Base-by-base conservation (phyloP, 2,329 filamentous ascomycete species). In the Fusarium gaditjirri region DNA sequence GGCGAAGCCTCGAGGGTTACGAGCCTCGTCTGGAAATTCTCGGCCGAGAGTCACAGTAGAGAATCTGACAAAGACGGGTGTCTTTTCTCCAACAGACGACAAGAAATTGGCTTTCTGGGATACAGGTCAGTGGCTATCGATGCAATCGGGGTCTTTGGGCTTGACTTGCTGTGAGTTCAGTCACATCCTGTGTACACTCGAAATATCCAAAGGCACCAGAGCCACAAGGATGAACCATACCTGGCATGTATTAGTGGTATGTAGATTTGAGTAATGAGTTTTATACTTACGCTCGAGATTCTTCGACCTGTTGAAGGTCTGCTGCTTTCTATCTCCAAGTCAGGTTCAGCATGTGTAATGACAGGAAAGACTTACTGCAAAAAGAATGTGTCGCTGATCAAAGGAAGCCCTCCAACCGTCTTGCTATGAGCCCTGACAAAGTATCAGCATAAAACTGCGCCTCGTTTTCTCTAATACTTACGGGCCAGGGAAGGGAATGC, bases 261-360 rank as follows among this genome's bases (percentile, higher is more conserved):
- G 8, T 1, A 13, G 9, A 19, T 6, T 17, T 5, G 17, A 21
- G 6, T 6, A 12, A 29, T 14, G 7, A 13, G 21, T n/a, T 21
- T 3, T 27, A 10, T 23, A 7, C 44, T 23, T 46, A 53, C 50
- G 38, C 11, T 66, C 63, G 3, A 66, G 29, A 4, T 58, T 64
- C 43, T 66, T 66, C 8, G 63, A 65, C 4, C 61, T 52, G 23
- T 65, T 66, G 16, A 66, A 65, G 8, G 38, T 35, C 27, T 66
- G 50, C 8, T 65, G 44, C n/a, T 66, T 66, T 17, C 61, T 41
- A 23, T 41, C n/a, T 23, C 9, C 6, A 25, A 8, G 33, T 59
- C 36, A 65, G 46, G 17, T 25, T 36, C 41, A 21, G 23, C n/a
- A 27, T 11, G 10, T 1, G 8, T 6, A 14, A 1, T 9, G 19